These are phyloP conservation scores for Xylaria sp. DNA, from an alignment of 2,329 filamentous ascomycete species.

Conservation along the genomic window DNA sequence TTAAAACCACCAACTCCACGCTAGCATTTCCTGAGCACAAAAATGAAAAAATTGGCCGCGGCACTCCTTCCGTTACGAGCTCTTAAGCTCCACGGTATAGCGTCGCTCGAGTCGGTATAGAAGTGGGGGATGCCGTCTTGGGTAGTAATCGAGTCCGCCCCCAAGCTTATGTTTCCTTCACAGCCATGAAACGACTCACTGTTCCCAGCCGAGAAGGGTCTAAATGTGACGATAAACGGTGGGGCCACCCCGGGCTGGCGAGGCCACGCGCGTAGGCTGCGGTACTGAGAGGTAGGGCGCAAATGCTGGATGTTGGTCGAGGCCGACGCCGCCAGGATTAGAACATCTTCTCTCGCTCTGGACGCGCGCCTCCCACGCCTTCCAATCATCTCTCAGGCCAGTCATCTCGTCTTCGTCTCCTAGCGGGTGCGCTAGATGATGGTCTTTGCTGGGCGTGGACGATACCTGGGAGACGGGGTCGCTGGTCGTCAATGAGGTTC, in stretches of 20 bases:
- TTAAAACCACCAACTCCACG: conserved; percentile 1
- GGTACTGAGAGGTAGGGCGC: conserved; percentile 38
- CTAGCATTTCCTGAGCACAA: not conserved
- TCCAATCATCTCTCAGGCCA: conserved; percentile 51
- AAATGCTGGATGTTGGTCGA: conserved; percentile 45
- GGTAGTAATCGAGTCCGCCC: conserved; percentile 4
- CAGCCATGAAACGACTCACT: conserved; percentile 1
- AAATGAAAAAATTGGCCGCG: not conserved
- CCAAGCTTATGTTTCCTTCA: not conserved
- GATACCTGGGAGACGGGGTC: conserved; percentile 26
- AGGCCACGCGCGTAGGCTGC: conserved; percentile 36
- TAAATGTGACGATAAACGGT: conserved; percentile 5
- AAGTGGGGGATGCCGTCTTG: not conserved
- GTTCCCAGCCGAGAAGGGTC: conserved; percentile 22
- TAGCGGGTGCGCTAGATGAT: conserved; percentile 31
- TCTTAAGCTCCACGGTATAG: not conserved
- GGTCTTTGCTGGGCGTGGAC: conserved; percentile 21
- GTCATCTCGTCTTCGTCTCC: conserved; percentile 40
- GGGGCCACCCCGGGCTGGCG: conserved; percentile 29
- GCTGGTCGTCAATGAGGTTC: conserved; percentile 37
- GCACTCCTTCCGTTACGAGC: not conserved
- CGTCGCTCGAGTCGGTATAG: too few relatives aligned
- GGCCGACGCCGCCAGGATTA: conserved; percentile 31
- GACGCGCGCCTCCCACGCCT: conserved; percentile 53
- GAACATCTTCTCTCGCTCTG: conserved; percentile 46